Base-by-base conservation (phyloP, 2,329 filamentous ascomycete genomes). In the Neurospora sp. region DNA sequence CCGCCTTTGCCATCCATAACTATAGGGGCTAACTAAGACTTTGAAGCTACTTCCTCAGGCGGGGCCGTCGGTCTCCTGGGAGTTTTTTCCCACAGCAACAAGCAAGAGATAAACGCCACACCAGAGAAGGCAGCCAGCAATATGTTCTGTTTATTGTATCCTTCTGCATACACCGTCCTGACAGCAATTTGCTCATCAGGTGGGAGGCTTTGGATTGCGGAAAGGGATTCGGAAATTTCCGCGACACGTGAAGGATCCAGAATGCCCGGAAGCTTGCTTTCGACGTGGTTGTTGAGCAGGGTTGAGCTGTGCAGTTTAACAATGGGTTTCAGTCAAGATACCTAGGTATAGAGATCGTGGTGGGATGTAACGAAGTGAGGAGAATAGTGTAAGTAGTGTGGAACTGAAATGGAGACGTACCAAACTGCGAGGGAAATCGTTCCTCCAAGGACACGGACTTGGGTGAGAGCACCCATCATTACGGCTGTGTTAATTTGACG, bases 371-470 rank as follows among this genome's bases (percentile, higher is more conserved):
- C 23, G 23, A 28, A 28, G 23, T 28, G 2, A 28, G 2, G 23
- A 28, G 23, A 28, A 28, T 28, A 28, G 23, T 28, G 23, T 28
- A 28, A 28, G 23, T 28, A 28, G 23, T 28, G 23, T 28, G 23
- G 23, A 28, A 28, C 23, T 28, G 23, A 28, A 28, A 28, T 2
- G 23, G 23, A 28, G 23, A 28, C 28, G 43, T 46, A 46, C 43
- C 77, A 76, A 6, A 80, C 76, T 0, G 81, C 79, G 6, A 82
- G 73, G 6, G 76, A 78, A 62, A 82, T 76, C 1, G 79, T 78
- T 1, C 78, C 80, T 1, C 80, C 79, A 1, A 81, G 76, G 33
- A 79, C 78, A 41, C 81, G 77, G 40, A 80, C 75, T 69, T 81
- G 80, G 4, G 80, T 80, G 6, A 78, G 73, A 6, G 78, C 76